These are phyloP conservation scores for Wickerhamiella occidentalis DNA, from an alignment of 805 yeast genomes.

Conservation along the genomic window DNA sequence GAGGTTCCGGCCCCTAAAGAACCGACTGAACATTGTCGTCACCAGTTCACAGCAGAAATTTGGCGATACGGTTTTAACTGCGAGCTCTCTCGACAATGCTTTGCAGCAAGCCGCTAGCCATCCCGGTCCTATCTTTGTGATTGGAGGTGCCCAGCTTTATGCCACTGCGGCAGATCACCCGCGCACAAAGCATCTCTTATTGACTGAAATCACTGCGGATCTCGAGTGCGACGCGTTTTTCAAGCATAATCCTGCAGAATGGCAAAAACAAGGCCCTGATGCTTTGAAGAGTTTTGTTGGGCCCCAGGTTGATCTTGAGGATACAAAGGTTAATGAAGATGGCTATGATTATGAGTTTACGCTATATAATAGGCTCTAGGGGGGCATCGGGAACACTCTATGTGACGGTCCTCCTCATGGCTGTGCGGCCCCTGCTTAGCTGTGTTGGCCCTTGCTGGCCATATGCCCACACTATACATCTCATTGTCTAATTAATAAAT, in stretches of 20 bases:
- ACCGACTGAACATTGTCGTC: slow-evolving; percentile 62
- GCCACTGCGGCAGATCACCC: slow-evolving; percentile 37
- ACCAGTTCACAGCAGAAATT: slow-evolving; percentile 35
- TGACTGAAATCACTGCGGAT: slow-evolving; percentile 51
- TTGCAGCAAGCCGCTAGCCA: slow-evolving; percentile 21
- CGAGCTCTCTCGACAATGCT: slow-evolving; percentile 37
- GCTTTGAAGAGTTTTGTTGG: slow-evolving; percentile 34
- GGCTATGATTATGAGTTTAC: slow-evolving; percentile 49
- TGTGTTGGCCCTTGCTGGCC: no score
- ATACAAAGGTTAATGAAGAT: slow-evolving; percentile 30
- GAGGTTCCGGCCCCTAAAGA: slow-evolving; percentile 70
- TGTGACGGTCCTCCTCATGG: no score
- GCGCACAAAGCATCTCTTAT: slow-evolving; percentile 42
- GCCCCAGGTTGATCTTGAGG: slow-evolving; percentile 22
- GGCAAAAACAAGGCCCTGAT: slow-evolving; percentile 26
- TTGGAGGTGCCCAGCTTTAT: slow-evolving; percentile 90
- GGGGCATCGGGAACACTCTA: no score
- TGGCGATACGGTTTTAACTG: slow-evolving; percentile 26
- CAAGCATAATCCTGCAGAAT: slow-evolving; percentile 22
- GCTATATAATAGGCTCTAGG: slow-evolving; percentile 31
- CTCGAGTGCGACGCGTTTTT: slow-evolving; percentile 62
- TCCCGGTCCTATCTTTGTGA: slow-evolving; percentile 54
- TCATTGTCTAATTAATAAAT: no score
- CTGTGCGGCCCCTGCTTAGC: no score
- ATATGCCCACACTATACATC: no score